Percentiles rank a stretch among this genome's conserved stretches.
Evolutionary conservation across 495 filamentous ascomycete genomes (phyloP).

Genomic region (Letharia lupina): DNA sequence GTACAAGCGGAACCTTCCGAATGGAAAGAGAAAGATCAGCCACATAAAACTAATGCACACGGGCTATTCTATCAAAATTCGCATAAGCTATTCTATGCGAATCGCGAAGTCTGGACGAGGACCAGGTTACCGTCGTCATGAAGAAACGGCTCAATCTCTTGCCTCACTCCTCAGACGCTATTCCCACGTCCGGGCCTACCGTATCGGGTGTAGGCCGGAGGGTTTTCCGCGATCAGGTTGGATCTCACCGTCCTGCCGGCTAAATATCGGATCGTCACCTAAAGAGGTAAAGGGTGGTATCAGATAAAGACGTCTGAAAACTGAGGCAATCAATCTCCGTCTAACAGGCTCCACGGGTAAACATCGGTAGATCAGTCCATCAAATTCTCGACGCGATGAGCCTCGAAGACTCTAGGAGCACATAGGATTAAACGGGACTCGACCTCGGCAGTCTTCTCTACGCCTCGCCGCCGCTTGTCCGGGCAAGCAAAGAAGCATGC

Average conservation of each 20-base stretch:
- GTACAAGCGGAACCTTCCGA: background rate
- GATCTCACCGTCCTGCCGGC: no score
- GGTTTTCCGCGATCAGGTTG: no score
- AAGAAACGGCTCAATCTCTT: no score
- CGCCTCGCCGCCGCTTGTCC: background rate
- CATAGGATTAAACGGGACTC: background rate
- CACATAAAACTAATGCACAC: background rate
- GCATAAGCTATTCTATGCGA: background rate
- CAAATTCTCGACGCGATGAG: background rate
- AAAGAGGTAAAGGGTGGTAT: no score
- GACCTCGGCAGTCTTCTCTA: background rate
- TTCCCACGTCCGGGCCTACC: no score
- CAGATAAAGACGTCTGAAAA: no score
- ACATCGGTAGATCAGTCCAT: background rate
- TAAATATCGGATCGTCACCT: no score
- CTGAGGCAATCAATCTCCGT: no score
- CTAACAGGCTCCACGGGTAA: background rate
- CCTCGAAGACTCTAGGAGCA: background rate
- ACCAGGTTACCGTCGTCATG: background rate
- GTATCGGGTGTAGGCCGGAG: no score
- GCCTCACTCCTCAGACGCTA: no score
- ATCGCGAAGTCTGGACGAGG: background rate
- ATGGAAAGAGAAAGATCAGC: background rate
- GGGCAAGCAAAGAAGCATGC: constrained; percentile 32
- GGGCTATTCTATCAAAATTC: background rate